Evolutionary conservation across 257 asterid species (phyloP), one percentile per base, ranked within the genome.

Genomic region (Craterostigma plantagineum): DNA sequence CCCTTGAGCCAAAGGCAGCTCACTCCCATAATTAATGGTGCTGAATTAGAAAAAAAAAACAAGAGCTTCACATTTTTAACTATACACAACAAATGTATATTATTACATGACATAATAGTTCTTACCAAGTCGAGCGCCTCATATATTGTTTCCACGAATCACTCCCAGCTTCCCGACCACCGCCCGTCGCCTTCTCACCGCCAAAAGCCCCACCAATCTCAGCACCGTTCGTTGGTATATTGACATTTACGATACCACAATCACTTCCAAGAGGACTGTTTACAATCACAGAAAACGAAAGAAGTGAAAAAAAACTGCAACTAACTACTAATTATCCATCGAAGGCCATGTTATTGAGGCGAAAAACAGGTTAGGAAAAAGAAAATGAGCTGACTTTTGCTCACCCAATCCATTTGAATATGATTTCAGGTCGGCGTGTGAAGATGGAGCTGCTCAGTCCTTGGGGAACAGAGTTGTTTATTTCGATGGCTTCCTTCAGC

Each of bases 191-290:
- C 50, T 90, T 90, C 66, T 90, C 99, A 15, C 95, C 95, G 4
- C 99, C 99, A 71, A 83, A 90, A 53, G 99, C 99, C 17, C 99
- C 99, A 4, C 99, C 99, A 23, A 90, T 90, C 53, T 90, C 99
- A 38, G 99, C 99, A 35, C 94, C 99, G 30, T 90, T 90, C 16
- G 99, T 90, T 10, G 99, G 99, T 53, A 90, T 77, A 42, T 90
- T 90, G 5, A 73, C 94, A 42, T 90, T 90, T 17, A 90, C 99
- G n/a, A 90, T 90, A 16, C 99, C 99, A 49, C 99, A 90, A 46
- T 90, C 99, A 58, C 99, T 90, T 67, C 99, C 99, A 39, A 58
- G 72, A 16, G 99, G 79, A 49, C 98, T 86, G 75, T 33, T 23
- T 23, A 23, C 2, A 23, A 2, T 23, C 30, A 23, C 30, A 23